Evolutionary conservation across 2,329 filamentous ascomycete species (phyloP).

Genomic region (Diaporthe longicolla): DNA sequence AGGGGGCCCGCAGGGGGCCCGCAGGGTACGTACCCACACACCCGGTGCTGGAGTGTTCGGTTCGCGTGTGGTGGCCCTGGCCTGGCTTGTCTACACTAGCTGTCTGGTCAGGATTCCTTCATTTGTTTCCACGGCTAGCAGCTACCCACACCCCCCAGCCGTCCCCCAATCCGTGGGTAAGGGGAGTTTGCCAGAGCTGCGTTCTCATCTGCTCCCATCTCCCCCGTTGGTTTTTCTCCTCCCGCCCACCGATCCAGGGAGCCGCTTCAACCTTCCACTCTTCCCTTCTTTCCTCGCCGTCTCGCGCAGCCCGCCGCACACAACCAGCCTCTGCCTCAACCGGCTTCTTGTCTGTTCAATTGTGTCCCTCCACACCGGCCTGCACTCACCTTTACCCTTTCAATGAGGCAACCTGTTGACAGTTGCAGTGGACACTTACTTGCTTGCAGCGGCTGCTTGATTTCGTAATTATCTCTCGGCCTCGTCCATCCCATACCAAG

Average conservation of each 20-base stretch:
- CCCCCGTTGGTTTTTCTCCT: conserved; percentile 44
- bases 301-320: conserved; percentile 30
- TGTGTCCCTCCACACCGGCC: conserved; percentile 16
- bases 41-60: conserved; percentile 30
- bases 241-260: conserved; percentile 42
- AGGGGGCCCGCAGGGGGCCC: not conserved
- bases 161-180: conserved; percentile 42
- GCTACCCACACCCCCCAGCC: conserved; percentile 35
- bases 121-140: conserved; percentile 41
- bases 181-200: conserved; percentile 43
- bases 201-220: conserved; percentile 42
- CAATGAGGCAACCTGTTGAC: conserved; percentile 35
- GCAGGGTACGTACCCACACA: conserved; percentile 18
- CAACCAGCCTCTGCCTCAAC: conserved; percentile 24
- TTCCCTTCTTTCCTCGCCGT: conserved; percentile 38
- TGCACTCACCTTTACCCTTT: conserved; percentile 10
- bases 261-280: conserved; percentile 41
- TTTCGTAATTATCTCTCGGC: conserved; percentile 17
- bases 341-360: conserved; percentile 27
- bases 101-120: conserved; percentile 41
- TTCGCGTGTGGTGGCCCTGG: conserved; percentile 26
- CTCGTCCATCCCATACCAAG: not conserved
- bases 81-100: conserved; percentile 15
- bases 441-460: conserved; percentile 18
- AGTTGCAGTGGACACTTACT: conserved; percentile 10